Conservation (phyloP, 352 stramenopile species). For the Discostella stelligera region DNA sequence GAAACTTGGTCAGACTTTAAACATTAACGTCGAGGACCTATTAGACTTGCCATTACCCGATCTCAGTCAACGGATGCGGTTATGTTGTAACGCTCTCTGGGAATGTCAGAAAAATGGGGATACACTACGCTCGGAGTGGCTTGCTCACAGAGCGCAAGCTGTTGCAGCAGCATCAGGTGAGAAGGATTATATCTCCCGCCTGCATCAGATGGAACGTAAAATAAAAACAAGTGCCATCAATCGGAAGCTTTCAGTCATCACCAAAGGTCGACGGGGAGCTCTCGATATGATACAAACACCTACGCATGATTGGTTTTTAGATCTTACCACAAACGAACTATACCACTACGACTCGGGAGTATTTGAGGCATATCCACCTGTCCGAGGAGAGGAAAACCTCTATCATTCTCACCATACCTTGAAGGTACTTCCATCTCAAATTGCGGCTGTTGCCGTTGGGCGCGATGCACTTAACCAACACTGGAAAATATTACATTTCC, state of each 20-base stretch:
- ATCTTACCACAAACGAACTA: slow-evolving; percentile 4
- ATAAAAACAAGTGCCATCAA: slow-evolving; percentile 7
- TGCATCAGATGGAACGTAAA: slow-evolving; percentile 11
- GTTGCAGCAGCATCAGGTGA: neutral
- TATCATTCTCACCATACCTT: slow-evolving; percentile 27
- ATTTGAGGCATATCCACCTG: slow-evolving; percentile 24
- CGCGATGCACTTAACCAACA: neutral
- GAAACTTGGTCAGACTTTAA: too few relatives aligned
- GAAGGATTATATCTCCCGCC: neutral
- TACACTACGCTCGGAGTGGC: too few relatives aligned
- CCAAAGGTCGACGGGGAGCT: slow-evolving; percentile 3
- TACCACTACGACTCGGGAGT: slow-evolving; percentile 22
- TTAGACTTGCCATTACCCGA: too few relatives aligned
- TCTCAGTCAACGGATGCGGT: too few relatives aligned
- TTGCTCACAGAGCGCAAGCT: too few relatives aligned
- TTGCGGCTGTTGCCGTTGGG: neutral
- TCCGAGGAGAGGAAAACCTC: neutral
- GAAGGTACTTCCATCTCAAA: slow-evolving; percentile 23
- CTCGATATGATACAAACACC: slow-evolving; percentile 26
- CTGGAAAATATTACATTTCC: too few relatives aligned
- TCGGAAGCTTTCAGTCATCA: slow-evolving; percentile 5
- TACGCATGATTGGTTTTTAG: slow-evolving; percentile 23
- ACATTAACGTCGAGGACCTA: too few relatives aligned
- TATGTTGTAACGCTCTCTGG: too few relatives aligned
- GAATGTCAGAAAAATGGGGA: too few relatives aligned